Evolutionary conservation across 2,329 filamentous ascomycete genomes (phyloP).

Genomic region (Microsporum ferrugineum): DNA sequence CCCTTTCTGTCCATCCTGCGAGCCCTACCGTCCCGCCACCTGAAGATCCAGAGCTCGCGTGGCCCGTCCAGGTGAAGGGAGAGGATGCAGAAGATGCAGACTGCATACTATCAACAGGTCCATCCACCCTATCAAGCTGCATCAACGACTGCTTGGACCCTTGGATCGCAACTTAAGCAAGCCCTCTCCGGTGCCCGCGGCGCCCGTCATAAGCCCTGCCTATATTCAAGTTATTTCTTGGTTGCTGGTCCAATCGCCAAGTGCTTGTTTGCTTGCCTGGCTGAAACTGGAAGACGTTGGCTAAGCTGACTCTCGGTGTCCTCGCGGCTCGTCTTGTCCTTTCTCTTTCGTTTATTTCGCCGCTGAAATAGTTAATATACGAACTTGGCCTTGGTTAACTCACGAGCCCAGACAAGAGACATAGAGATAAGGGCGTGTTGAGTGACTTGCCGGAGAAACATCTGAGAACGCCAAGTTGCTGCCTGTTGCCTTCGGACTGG

Average conservation of each 20-base stretch:
- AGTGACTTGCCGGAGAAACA: background rate
- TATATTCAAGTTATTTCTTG: background rate
- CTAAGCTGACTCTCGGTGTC: background rate
- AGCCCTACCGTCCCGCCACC: background rate
- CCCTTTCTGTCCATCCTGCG: background rate
- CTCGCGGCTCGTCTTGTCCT: background rate
- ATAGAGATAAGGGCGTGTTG: background rate
- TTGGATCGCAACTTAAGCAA: background rate
- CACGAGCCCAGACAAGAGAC: background rate
- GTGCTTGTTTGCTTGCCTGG: background rate
- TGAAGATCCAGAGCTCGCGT: background rate
- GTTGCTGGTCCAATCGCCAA: background rate
- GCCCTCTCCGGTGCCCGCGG: background rate
- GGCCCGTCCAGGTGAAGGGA: background rate
- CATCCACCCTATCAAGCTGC: background rate
- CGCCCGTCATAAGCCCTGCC: background rate
- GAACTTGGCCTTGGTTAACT: background rate
- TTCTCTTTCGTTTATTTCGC: background rate
- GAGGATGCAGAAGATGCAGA: background rate
- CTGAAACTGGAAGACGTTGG: too few species aligned
- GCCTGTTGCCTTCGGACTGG: background rate
- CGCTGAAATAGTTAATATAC: background rate
- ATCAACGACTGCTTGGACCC: background rate
- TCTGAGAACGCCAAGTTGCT: background rate
- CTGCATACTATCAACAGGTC: background rate